Percentiles rank a stretch among this genome's conserved stretches.
Evolutionary conservation across 768 basidiomycete genomes (phyloP).

Genomic region (Suillus plorans): DNA sequence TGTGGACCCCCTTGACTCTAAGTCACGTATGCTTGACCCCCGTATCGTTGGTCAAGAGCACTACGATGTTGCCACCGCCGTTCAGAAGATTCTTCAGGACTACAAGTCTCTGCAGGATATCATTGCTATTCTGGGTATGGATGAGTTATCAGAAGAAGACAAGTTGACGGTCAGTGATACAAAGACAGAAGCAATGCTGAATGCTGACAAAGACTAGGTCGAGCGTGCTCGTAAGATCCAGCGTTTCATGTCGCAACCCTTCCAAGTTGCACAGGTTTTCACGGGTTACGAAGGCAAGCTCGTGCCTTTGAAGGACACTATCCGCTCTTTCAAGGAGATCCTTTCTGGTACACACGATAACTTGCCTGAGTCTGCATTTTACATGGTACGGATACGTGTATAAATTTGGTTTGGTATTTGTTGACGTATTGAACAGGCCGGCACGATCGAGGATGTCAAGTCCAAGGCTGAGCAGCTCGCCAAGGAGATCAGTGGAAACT

Average conservation of each 20-base stretch:
- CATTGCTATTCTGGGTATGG: slow-evolving; percentile 99
- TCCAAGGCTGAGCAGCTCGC: slow-evolving; percentile 96
- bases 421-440: slow-evolving; percentile 44
- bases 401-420: neutral
- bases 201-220: slow-evolving; percentile 49
- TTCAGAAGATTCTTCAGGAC: slow-evolving; percentile 96
- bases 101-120: slow-evolving; percentile 99
- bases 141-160: slow-evolving; percentile 99
- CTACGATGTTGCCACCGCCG: slow-evolving; percentile 94
- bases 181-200: neutral
- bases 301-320: slow-evolving; percentile 92
- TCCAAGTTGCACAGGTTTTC: slow-evolving; percentile 99
- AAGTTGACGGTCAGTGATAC: slow-evolving; percentile 82
- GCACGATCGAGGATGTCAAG: slow-evolving; percentile 97
- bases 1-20: slow-evolving; percentile 98
- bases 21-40: slow-evolving; percentile 99
- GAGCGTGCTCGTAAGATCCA: slow-evolving; percentile 98
- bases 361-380: slow-evolving; percentile 96
- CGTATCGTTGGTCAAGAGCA: slow-evolving; percentile 96
- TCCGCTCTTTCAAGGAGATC: slow-evolving; percentile 98
- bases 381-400: slow-evolving; percentile 64
- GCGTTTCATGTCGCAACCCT: slow-evolving; percentile 99
- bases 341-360: slow-evolving; percentile 84
- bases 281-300: slow-evolving; percentile 99
- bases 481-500: slow-evolving; percentile 77